Percentiles rank a stretch among this genome's conserved stretches.
Evolutionary conservation across 495 filamentous ascomycete species (phyloP).

Genomic region (Penicilliopsis zonata): DNA sequence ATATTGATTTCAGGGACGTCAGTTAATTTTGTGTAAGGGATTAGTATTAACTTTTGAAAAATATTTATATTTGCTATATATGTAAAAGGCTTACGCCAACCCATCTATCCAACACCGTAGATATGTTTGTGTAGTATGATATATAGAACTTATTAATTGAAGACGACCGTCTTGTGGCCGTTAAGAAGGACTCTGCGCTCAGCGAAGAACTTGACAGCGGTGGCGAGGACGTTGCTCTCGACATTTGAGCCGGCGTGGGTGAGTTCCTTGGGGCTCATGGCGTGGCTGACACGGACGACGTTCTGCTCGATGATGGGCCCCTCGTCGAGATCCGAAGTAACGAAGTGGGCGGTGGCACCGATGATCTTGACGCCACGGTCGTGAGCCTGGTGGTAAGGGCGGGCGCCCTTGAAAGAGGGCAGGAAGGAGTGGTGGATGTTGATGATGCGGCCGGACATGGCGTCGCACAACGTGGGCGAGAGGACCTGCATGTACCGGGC

Average conservation of each 20-base stretch:
- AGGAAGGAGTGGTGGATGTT: slow-evolving; percentile 76
- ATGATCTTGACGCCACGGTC: slow-evolving; percentile 72
- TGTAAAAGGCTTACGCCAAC: too few relatives aligned
- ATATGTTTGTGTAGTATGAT: too few relatives aligned
- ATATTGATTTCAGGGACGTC: slow-evolving; percentile 14
- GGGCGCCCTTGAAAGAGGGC: slow-evolving; percentile 69
- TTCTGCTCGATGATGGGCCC: slow-evolving; percentile 73
- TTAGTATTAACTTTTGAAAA: too few relatives aligned
- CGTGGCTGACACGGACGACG: slow-evolving; percentile 55
- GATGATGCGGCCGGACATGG: slow-evolving; percentile 65
- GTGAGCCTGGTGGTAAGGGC: slow-evolving; percentile 71
- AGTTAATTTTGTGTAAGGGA: slow-evolving; percentile 15
- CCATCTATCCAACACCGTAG: too few relatives aligned
- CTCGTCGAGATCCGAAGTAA: slow-evolving; percentile 64
- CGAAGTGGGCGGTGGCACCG: slow-evolving; percentile 66
- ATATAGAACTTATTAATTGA: slow-evolving; percentile 34
- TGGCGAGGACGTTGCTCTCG: slow-evolving; percentile 59
- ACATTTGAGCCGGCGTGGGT: slow-evolving; percentile 64
- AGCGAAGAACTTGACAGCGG: slow-evolving; percentile 62
- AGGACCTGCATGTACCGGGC: slow-evolving; percentile 83
- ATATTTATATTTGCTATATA: too few relatives aligned
- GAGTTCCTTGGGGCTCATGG: slow-evolving; percentile 56
- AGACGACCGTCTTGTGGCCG: slow-evolving; percentile 62
- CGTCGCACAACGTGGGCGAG: slow-evolving; percentile 53
- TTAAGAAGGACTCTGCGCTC: slow-evolving; percentile 62